Conservation (phyloP, 1,139 yeast species). For the Tardiomyces depauwii region DNA sequence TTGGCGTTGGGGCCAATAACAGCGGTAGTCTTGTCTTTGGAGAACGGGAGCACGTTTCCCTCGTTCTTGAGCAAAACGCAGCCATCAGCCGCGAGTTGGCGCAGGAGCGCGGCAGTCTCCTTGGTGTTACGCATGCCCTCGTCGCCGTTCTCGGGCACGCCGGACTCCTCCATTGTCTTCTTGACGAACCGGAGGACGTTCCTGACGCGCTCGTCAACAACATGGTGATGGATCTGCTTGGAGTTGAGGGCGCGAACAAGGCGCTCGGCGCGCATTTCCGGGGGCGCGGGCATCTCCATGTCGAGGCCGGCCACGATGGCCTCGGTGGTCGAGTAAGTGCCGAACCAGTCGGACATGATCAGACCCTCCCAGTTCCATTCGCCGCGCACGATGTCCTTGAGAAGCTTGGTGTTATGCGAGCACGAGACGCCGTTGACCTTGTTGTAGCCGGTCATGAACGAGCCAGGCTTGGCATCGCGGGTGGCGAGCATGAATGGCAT, state of each 20-base stretch:
- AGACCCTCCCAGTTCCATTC: constrained; percentile 51
- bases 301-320: constrained; percentile 46
- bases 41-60: constrained; percentile 33
- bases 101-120: constrained; percentile 34
- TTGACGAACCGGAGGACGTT: constrained; percentile 37
- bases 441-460: constrained; percentile 51
- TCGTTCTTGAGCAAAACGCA: constrained; percentile 43
- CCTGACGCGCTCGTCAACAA: constrained; percentile 36
- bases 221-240: constrained; percentile 14
- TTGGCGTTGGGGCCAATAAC: constrained; percentile 45
- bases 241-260: constrained; percentile 15
- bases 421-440: constrained; percentile 48
- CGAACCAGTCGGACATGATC: constrained; percentile 55
- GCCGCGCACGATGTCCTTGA: constrained; percentile 36
- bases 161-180: constrained; percentile 29
- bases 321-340: constrained; percentile 39
- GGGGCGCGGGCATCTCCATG: constrained; percentile 55
- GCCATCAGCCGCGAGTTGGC: constrained; percentile 41
- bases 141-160: constrained; percentile 31
- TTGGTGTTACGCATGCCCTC: constrained; percentile 36
- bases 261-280: constrained; percentile 34
- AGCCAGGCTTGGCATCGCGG: constrained; percentile 37
- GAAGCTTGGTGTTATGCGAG: constrained; percentile 34
- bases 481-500: constrained; percentile 52
- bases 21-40: constrained; percentile 30